A percentile compares a stretch with the other conserved stretches of the same genome.
phyloP scores from a whole-genome alignment of 2,329 filamentous ascomycete genomes.

The Penicillium sclerotigenum region DNA sequence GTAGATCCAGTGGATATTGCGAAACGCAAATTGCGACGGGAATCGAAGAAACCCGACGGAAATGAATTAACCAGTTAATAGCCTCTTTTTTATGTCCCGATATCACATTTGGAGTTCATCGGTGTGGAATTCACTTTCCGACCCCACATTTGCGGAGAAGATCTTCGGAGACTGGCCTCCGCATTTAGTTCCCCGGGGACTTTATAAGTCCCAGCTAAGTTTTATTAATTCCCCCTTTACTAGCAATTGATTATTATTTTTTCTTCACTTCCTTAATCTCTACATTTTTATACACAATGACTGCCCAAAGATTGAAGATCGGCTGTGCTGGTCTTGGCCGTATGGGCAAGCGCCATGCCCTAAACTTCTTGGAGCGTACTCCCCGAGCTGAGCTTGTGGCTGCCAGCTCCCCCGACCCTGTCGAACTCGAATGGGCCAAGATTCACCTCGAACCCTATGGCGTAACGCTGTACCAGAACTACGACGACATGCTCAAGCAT shows the following conservation, averaged over 20 bases:
- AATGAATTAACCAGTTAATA: not conserved
- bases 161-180: constrained; percentile 21
- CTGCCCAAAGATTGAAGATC: constrained; percentile 40
- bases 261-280: not conserved
- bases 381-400: constrained; percentile 51
- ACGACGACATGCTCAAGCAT: constrained; percentile 57
- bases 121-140: constrained; percentile 24
- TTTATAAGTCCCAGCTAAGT: not conserved
- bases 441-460: constrained; percentile 51
- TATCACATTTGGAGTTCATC: not conserved
- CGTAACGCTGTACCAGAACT: constrained; percentile 53
- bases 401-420: constrained; percentile 47
- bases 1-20: constrained; percentile 61
- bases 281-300: constrained; percentile 20
- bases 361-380: constrained; percentile 48
- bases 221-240: not conserved
- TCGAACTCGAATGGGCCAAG: constrained; percentile 51
- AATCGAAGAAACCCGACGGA: constrained; percentile 28
- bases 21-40: constrained; percentile 29
- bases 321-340: constrained; percentile 51
- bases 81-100: not conserved
- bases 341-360: constrained; percentile 51
- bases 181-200: constrained; percentile 1
- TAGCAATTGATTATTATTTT: not conserved
- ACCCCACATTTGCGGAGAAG: constrained; percentile 8